phyloP scores from a whole-genome alignment of 768 basidiomycete species.

The Termitomyces sp. region DNA sequence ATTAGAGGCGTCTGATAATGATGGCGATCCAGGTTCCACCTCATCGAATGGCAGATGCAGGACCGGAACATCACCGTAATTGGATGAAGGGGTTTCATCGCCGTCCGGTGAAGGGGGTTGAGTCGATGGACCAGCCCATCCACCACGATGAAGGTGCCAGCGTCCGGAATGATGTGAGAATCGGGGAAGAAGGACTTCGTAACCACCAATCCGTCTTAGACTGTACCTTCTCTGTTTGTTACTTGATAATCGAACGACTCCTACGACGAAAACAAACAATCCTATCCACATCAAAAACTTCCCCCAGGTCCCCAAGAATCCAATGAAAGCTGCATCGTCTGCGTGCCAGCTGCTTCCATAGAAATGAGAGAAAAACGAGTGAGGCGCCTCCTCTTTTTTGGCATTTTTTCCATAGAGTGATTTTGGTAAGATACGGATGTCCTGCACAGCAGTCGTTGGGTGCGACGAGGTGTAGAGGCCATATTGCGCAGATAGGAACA shows the following conservation, averaged over 20 bases:
- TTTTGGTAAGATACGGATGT: constrained; percentile 91
- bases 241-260: constrained; percentile 54
- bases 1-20: constrained; percentile 41
- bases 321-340: constrained; percentile 96
- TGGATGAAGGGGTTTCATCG: constrained; percentile 30
- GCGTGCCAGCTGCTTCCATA: constrained; percentile 99
- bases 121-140: constrained; percentile 42
- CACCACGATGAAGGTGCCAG: constrained; percentile 68
- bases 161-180: constrained; percentile 65
- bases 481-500: constrained; percentile 96
- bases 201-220: constrained; percentile 60
- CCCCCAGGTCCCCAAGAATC: constrained; percentile 87
- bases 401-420: constrained; percentile 98
- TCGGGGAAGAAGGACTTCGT: constrained; percentile 75
- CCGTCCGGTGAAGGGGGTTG: constrained; percentile 37
- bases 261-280: constrained; percentile 62
- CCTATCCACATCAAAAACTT: constrained; percentile 86
- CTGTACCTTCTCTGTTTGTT: constrained; percentile 53
- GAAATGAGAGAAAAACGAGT: constrained; percentile 95
- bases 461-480: constrained; percentile 77
- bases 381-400: constrained; percentile 70
- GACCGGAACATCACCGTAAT: constrained; percentile 47
- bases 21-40: constrained; percentile 45
- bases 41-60: constrained; percentile 59
- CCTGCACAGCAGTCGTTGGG: constrained; percentile 56